Evolutionary conservation across 1,284 basidiomycete genomes (phyloP).

Genomic region (Irpex rosettiformis): DNA sequence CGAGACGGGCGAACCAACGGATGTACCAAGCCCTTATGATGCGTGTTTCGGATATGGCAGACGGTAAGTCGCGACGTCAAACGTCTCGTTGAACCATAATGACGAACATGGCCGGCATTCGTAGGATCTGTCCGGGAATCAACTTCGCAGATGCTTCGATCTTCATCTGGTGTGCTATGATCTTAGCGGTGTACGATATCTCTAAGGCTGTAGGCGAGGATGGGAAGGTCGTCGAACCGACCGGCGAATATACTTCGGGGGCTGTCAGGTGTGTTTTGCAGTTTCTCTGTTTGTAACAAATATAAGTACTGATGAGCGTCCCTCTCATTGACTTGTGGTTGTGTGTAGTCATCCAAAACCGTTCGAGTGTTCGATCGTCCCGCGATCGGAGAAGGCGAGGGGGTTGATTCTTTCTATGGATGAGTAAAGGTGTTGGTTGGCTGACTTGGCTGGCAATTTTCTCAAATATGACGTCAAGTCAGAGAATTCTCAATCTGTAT

Average conservation of each 20-base stretch:
- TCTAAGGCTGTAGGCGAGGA: neutral
- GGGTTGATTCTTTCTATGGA: neutral
- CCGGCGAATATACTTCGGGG: neutral
- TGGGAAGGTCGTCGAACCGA: slow-evolving; percentile 4
- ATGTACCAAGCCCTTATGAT: neutral
- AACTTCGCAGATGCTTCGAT: slow-evolving; percentile 4
- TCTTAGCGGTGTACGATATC: slow-evolving; percentile 8
- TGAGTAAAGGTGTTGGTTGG: too few relatives aligned
- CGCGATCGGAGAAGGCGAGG: neutral
- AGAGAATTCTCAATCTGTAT: too few relatives aligned
- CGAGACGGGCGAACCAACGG: neutral
- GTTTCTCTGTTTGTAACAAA: neutral
- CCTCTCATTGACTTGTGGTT: neutral
- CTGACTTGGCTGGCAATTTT: too few relatives aligned
- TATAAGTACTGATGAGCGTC: neutral
- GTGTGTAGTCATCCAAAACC: slow-evolving; percentile 4
- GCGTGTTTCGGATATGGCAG: slow-evolving; percentile 5
- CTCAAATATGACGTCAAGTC: too few relatives aligned
- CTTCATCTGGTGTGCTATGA: slow-evolving; percentile 5
- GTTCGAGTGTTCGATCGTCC: slow-evolving; percentile 6
- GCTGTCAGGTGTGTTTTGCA: slow-evolving; percentile 2
- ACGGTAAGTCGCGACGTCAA: neutral
- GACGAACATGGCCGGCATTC: neutral
- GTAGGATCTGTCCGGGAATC: slow-evolving; percentile 9
- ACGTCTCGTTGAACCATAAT: neutral